These are phyloP conservation scores for Clavispora vitiphila DNA, from an alignment of 805 yeast genomes.

Conservation along the genomic window DNA sequence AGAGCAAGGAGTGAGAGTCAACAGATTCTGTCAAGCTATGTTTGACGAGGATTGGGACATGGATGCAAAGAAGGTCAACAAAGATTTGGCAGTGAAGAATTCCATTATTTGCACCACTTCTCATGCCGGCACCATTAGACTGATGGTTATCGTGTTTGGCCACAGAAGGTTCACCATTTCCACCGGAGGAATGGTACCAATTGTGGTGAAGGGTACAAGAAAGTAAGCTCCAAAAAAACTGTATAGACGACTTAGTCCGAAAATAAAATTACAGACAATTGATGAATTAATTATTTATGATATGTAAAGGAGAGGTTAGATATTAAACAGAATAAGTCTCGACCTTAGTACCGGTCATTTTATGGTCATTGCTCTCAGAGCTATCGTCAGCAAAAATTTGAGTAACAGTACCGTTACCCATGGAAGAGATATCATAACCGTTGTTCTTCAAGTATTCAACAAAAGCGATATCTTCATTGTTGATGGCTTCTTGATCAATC, in stretches of 20 bases:
- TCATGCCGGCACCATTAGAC: slow-evolving; percentile 57
- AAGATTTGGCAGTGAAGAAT: slow-evolving; percentile 17
- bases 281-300: background rate
- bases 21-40: slow-evolving; percentile 36
- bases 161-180: slow-evolving; percentile 57
- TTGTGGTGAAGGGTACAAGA: slow-evolving; percentile 45
- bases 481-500: slow-evolving; percentile 78
- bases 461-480: slow-evolving; percentile 70
- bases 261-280: no score
- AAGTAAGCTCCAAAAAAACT: background rate
- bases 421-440: slow-evolving; percentile 63
- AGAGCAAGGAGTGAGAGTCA: slow-evolving; percentile 48
- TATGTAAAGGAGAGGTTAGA: background rate
- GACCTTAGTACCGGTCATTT: background rate
- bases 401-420: slow-evolving; percentile 38
- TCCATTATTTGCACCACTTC: slow-evolving; percentile 45
- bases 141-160: slow-evolving; percentile 44
- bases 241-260: no score
- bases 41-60: slow-evolving; percentile 22
- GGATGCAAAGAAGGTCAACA: slow-evolving; percentile 13
- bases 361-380: background rate
- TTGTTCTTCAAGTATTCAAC: slow-evolving; percentile 57
- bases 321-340: background rate
- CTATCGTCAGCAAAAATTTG: background rate
- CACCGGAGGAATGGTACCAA: slow-evolving; percentile 63